Evolutionary conservation across 179 eudicot species (phyloP).

Genomic region (Spinacia oleracea): DNA sequence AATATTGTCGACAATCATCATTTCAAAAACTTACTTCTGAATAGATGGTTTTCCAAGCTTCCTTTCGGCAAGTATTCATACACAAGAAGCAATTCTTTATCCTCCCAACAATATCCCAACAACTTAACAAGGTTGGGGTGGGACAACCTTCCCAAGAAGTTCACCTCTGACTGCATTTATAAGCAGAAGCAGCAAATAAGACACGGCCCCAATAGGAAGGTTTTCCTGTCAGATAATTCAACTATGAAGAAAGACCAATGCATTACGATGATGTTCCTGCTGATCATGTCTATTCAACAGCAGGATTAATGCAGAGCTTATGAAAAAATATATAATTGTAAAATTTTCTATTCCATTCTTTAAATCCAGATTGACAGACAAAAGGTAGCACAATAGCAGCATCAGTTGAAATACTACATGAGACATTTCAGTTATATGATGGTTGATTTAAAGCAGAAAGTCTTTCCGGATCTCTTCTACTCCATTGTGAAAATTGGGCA

Average conservation of each 20-base stretch:
- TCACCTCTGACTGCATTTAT: constrained; percentile 70
- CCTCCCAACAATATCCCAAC: constrained; percentile 78
- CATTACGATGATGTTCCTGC: background rate
- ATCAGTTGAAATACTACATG: background rate
- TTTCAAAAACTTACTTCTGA: constrained; percentile 49
- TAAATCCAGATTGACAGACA: background rate
- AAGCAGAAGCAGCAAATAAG: constrained; percentile 5
- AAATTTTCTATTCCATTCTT: background rate
- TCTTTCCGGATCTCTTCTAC: background rate
- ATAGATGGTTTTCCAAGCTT: constrained; percentile 81
- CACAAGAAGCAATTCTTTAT: constrained; percentile 59
- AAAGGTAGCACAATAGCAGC: too few species aligned
- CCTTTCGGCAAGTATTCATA: constrained; percentile 74
- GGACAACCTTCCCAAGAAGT: constrained; percentile 72
- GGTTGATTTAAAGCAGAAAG: background rate
- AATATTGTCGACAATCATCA: background rate
- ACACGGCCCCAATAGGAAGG: background rate
- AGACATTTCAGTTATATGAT: background rate
- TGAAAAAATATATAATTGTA: background rate
- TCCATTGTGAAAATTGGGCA: background rate
- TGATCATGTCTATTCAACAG: background rate
- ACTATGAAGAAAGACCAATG: background rate
- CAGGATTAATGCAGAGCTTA: background rate
- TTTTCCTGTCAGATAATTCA: background rate
- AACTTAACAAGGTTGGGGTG: constrained; percentile 77